Evolutionary conservation across 306 rosid species (phyloP), one percentile per base, ranked within the genome.

Genomic region (Gillenia trifoliata): DNA sequence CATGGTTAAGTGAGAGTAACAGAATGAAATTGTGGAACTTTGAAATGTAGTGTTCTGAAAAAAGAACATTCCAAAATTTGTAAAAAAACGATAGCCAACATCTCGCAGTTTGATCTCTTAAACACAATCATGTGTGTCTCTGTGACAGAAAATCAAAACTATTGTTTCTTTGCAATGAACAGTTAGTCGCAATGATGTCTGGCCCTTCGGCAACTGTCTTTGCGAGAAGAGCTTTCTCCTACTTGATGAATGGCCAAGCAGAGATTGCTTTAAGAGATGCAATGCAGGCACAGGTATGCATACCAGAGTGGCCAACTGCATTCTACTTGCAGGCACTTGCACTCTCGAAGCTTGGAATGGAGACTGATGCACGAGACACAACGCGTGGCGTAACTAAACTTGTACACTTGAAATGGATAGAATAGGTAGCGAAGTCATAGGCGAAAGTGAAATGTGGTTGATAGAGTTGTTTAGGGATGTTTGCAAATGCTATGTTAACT

Each of bases 301-400:
- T 93, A 78, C 86, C 94, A 0, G 98, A 93, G 85, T 93, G 98
- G 98, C 97, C 98, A 49, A 91, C 98, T 19, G 91, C 97, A 34
- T 93, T 93, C 87, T 93, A 89, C 82, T 76, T 89, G 80, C 98
- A 93, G 72, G 98, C 97, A 34, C 96, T 91, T 60, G 94, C 98
- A 4, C 93, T 93, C 72, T 89, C 97, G 0, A 93, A 88, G 91
- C 91, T 93, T 22, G 97, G 98, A 82, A 93, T 93, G 98, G 97
- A 91, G 78, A 88, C 97, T 7, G 98, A 93, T 75, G 96, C 97
- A 93, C 89, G 89, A 86, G 89, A 41, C 86, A 91, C 41, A 93
- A 86, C 77, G 90, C 89, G 71, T 91, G 98, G 98, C 93, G 96
- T 0, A 78, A 88, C 52, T 91, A 64, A 72, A 70, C 17, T 64